Evolutionary conservation across 768 basidiomycete genomes (phyloP), one percentile per base, ranked within the genome.

Genomic region (Gymnopilus dilepis): DNA sequence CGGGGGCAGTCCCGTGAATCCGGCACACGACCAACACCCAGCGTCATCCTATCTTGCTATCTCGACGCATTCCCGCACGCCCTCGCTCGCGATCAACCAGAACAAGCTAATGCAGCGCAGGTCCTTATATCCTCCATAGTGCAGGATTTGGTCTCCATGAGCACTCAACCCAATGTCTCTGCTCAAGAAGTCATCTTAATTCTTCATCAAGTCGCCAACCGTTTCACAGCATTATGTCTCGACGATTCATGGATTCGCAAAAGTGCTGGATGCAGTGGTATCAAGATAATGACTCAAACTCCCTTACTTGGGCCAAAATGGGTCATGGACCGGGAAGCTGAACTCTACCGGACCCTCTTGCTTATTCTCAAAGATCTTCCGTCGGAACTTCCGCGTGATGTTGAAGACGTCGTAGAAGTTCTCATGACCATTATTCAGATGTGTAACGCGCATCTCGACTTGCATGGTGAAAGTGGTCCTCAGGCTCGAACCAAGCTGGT

Each of bases 351-450:
- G 54, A 94, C 92, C 4, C 82, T 99, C 24, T 80, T 98, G 30
- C 94, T 95, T 69, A 89, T 96, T 62, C 80, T 99, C 50, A 97
- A 99, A 72, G 97, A 99, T 70, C 90, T 97, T 68, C 95, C 97
- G 0, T 84, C 86, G 64, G 96, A 98, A 67, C 82, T 95, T 21
- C 93, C 95, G 15, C 85, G 86, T 6, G 88, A 95, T 65, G 86
- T 94, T 26, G 85, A 89, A 31, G 86, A 90, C 48, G 91, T 97
- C 19, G 79, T 88, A 7, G 86, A 91, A 58, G 88, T 93, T n/a
- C 80, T 99, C 48, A 81, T 82, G 51, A 81, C 78, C 58, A 84
- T 95, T 42, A 73, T 94, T 47, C 80, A 82, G 6, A 86, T 89
- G 45, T 83, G 88, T 71, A 84, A 83, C 61, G 74, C 78, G 8